phyloP scores from a whole-genome alignment of 805 yeast species.

The Saccharomycodes ludwigii region DNA sequence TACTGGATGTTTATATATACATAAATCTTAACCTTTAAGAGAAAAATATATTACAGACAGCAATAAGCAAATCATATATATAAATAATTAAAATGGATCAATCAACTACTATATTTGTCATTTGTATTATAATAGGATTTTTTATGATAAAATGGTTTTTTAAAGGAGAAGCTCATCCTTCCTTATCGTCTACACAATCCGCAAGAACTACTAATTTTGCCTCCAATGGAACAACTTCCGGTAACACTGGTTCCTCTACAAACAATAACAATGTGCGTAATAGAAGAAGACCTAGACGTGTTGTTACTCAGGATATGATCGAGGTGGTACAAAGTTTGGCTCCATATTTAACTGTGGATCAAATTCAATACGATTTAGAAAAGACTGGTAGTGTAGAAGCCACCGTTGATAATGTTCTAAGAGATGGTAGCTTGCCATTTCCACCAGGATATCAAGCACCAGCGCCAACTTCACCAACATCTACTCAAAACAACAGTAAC shows the following conservation, averaged over 20 bases:
- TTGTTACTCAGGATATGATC: constrained; percentile 60
- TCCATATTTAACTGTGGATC: constrained; percentile 42
- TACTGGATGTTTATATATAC: too few relatives aligned
- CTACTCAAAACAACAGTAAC: constrained; percentile 4
- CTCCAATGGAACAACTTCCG: constrained; percentile 5
- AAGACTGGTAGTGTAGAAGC: constrained; percentile 69
- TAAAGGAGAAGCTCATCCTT: constrained; percentile 39
- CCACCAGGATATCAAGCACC: constrained; percentile 31
- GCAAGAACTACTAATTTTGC: constrained; percentile 2
- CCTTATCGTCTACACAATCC: constrained; percentile 13
- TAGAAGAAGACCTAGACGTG: constrained; percentile 25
- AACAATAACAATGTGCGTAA: background rate
- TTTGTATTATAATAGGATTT: constrained; percentile 39
- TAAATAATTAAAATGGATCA: constrained; percentile 30
- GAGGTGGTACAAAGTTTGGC: constrained; percentile 77
- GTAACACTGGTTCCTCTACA: constrained; percentile 5
- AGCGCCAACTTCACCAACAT: constrained; percentile 7
- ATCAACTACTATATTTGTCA: constrained; percentile 40
- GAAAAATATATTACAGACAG: too few relatives aligned
- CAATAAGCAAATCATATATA: background rate
- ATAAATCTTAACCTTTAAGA: too few relatives aligned
- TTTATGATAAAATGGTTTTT: constrained; percentile 56
- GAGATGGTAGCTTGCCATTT: constrained; percentile 45
- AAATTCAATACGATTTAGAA: constrained; percentile 62
- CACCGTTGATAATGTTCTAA: constrained; percentile 63